Percentiles rank a stretch among this genome's conserved stretches.
Conservation (phyloP, 768 basidiomycete genomes). For the Lactarius indigo region DNA sequence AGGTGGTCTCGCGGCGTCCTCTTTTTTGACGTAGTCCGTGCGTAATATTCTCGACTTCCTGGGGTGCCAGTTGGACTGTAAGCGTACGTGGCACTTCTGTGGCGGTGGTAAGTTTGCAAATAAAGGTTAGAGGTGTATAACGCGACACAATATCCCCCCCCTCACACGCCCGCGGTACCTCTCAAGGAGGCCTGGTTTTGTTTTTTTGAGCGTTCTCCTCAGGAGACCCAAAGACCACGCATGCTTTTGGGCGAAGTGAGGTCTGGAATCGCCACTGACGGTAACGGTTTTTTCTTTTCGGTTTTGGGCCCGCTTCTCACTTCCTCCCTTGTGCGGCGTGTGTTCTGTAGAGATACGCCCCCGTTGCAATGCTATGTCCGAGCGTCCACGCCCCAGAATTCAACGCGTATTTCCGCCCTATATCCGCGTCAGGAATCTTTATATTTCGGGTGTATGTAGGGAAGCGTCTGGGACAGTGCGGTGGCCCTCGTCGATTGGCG, state of each 20-base stretch:
- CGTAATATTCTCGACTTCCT: neutral
- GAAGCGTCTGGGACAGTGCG: no score
- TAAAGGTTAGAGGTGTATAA: neutral
- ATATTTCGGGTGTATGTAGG: no score
- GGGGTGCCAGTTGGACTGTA: neutral
- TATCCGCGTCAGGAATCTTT: no score
- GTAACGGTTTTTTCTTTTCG: no score
- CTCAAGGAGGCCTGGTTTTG: neutral
- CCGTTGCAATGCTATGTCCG: no score
- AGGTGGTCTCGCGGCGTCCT: neutral
- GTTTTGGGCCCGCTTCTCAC: neutral
- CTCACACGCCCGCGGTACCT: neutral
- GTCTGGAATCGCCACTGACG: no score
- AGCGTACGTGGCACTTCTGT: neutral
- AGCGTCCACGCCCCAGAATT: no score
- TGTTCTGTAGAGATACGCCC: no score
- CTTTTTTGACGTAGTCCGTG: neutral
- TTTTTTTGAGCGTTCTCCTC: neutral
- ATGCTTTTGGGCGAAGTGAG: neutral
- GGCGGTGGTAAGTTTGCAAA: neutral
- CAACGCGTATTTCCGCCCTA: no score
- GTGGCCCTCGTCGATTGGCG: no score
- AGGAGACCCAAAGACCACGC: neutral
- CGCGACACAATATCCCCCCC: neutral
- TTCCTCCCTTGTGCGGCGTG: neutral